A percentile compares a stretch with the other conserved stretches of the same genome.
Conservation (phyloP, 768 basidiomycete species). For the Hypholoma sublateritium region DNA sequence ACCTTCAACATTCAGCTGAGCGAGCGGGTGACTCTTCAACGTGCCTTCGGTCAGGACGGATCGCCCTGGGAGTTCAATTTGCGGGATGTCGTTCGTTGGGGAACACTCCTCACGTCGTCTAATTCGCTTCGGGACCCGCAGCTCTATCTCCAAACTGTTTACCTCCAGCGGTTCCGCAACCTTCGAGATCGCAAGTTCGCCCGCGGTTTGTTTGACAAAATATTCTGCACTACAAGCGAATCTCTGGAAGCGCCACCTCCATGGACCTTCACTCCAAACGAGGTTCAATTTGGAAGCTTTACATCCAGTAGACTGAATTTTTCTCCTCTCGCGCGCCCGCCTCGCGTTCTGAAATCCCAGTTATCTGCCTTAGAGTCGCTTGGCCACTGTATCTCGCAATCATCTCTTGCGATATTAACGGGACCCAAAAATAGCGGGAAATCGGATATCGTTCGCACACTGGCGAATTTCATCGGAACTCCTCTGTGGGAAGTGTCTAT, state of each 20-base stretch:
- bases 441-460: conserved; percentile 63
- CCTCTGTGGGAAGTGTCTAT: conserved; percentile 70
- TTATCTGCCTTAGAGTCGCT: conserved; percentile 71
- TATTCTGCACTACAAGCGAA: conserved; percentile 37
- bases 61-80: conserved; percentile 98
- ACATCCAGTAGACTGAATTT: conserved; percentile 35
- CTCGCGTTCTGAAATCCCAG: conserved; percentile 60
- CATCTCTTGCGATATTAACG: conserved; percentile 88
- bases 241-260: conserved; percentile 27
- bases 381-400: conserved; percentile 68
- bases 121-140: conserved; percentile 45
- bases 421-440: conserved; percentile 79
- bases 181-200: conserved; percentile 60
- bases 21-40: conserved; percentile 60
- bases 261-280: conserved; percentile 44
- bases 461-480: conserved; percentile 74
- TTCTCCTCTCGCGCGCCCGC: conserved; percentile 36
- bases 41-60: conserved; percentile 74
- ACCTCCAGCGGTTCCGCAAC: conserved; percentile 85
- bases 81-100: conserved; percentile 92
- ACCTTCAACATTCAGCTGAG: conserved; percentile 74
- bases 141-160: conserved; percentile 68
- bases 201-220: conserved; percentile 48
- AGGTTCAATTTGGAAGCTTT: conserved; percentile 70
- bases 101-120: conserved; percentile 46